A percentile compares a stretch with the other conserved stretches of the same genome.
Conservation (phyloP, 495 filamentous ascomycete genomes). For the Lepidopterella palustris region DNA sequence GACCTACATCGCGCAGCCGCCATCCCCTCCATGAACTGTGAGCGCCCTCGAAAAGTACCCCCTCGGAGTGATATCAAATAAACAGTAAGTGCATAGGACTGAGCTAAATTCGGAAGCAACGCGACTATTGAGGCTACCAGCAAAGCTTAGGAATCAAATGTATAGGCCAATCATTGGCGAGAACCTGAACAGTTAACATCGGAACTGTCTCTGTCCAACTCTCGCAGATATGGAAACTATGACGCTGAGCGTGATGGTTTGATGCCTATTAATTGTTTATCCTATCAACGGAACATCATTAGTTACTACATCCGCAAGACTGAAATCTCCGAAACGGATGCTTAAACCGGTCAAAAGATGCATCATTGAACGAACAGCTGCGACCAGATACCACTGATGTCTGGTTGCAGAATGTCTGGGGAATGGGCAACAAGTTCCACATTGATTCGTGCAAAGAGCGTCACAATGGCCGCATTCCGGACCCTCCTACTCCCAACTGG, state of each 20-base stretch:
- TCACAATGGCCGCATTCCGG: constrained; percentile 3
- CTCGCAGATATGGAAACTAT: no score
- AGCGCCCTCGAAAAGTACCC: neutral
- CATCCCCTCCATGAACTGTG: neutral
- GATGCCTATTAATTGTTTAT: no score
- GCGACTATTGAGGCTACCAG: constrained; percentile 10
- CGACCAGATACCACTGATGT: neutral
- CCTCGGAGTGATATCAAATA: no score
- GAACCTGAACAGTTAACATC: no score
- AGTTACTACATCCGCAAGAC: constrained; percentile 9
- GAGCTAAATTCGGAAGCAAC: neutral
- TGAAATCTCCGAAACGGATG: constrained; percentile 2
- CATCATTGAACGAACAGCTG: constrained; percentile 9
- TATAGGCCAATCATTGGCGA: constrained; percentile 9
- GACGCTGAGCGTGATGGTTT: neutral
- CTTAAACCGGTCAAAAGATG: constrained; percentile 8
- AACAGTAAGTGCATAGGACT: neutral
- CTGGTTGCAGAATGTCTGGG: constrained; percentile 3
- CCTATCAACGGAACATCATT: neutral
- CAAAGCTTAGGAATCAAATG: constrained; percentile 12
- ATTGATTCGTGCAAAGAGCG: constrained; percentile 13
- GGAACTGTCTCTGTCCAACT: no score
- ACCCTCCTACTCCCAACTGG: neutral
- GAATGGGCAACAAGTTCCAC: constrained; percentile 12
- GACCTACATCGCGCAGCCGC: neutral